A percentile compares a stretch with the other conserved stretches of the same genome.
Conservation (phyloP, 768 basidiomycete species). For the Tubosaeta sp. region DNA sequence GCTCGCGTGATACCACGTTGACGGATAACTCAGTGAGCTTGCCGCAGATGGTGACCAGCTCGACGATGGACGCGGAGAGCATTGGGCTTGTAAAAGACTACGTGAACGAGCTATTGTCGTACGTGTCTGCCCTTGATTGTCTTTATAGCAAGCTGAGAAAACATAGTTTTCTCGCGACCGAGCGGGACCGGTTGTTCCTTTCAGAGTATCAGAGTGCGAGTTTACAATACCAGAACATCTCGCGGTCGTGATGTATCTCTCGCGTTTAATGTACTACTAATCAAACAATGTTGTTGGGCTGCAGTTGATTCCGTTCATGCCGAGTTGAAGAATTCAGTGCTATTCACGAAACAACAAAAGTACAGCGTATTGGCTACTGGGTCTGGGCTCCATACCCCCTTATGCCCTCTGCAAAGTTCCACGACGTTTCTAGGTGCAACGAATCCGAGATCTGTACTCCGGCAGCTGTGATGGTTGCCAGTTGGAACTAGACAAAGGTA, state of each 20-base stretch:
- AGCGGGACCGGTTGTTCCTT: constrained; percentile 70
- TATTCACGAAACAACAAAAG: no score
- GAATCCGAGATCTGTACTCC: constrained; percentile 82
- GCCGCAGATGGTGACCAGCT: constrained; percentile 84
- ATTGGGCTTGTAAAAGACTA: constrained; percentile 82
- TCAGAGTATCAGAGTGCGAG: constrained; percentile 75
- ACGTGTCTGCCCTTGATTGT: constrained; percentile 21
- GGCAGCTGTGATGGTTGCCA: constrained; percentile 77
- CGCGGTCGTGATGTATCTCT: constrained; percentile 55
- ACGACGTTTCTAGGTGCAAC: constrained; percentile 67
- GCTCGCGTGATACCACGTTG: neutral
- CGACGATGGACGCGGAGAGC: constrained; percentile 88
- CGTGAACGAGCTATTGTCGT: constrained; percentile 84
- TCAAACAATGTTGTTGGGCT: no score
- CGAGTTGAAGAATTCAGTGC: no score
- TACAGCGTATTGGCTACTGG: constrained; percentile 46
- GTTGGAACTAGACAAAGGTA: constrained; percentile 73
- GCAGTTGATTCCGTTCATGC: no score
- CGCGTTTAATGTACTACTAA: no score
- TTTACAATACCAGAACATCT: constrained; percentile 76
- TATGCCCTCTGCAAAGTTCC: constrained; percentile 91
- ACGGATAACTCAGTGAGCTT: constrained; percentile 67
- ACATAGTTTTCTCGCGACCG: constrained; percentile 72
- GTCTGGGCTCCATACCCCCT: constrained; percentile 88
- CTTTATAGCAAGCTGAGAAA: neutral